Percentiles rank a stretch among this genome's conserved stretches.
These are phyloP conservation scores for Macroventuria anomochaeta DNA, from an alignment of 2,329 filamentous ascomycete species.

Conservation along the genomic window DNA sequence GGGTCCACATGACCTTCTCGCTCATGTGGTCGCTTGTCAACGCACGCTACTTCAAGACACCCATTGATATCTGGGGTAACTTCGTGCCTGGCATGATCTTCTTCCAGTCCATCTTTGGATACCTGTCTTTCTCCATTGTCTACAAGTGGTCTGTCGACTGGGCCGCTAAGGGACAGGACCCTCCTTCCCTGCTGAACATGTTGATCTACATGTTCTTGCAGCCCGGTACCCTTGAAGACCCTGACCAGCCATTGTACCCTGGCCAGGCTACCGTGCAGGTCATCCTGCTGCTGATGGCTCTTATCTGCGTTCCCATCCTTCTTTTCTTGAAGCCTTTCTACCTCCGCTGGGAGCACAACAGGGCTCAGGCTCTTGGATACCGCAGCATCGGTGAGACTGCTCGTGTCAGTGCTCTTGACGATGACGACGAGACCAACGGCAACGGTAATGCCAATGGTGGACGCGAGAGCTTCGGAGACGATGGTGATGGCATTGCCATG, in stretches of 20 bases:
- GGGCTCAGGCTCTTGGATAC: conserved; percentile 85
- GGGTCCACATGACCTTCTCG: conserved; percentile 99
- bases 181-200: conserved; percentile 96
- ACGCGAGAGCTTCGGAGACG: conserved; percentile 73
- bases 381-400: conserved; percentile 89
- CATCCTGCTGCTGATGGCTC: conserved; percentile 78
- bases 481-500: conserved; percentile 84
- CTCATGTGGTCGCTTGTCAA: conserved; percentile 93
- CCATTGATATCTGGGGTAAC: conserved; percentile 96
- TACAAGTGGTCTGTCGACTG: conserved; percentile 98
- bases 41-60: conserved; percentile 90
- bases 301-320: conserved; percentile 86
- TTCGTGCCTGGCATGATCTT: conserved; percentile 99
- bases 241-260: conserved; percentile 68
- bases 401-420: conserved; percentile 87
- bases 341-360: conserved; percentile 91
- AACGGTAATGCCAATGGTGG: conserved; percentile 64
- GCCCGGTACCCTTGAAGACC: conserved; percentile 76
- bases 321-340: conserved; percentile 96
- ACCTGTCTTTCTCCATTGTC: conserved; percentile 89
- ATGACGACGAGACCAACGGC: conserved; percentile 70
- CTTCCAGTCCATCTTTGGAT: conserved; percentile 98
- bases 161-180: conserved; percentile 68
- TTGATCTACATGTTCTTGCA: conserved; percentile 99
- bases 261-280: conserved; percentile 81